phyloP scores from a whole-genome alignment of 257 asterid genomes.

The Rauvolfia tetraphylla region DNA sequence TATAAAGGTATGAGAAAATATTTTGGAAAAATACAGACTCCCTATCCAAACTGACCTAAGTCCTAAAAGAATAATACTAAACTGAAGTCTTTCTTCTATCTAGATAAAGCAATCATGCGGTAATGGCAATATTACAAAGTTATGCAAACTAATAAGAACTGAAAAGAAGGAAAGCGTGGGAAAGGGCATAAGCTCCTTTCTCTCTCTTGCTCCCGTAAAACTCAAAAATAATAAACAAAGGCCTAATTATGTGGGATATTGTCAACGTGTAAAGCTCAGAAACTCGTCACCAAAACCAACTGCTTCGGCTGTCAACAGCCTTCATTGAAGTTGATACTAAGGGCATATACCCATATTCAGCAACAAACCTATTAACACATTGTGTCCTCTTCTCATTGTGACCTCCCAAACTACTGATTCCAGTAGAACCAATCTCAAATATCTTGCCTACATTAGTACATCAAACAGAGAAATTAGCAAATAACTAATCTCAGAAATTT shows the following conservation, averaged over 20 bases:
- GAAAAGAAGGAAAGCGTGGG: background rate
- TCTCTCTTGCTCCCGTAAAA: background rate
- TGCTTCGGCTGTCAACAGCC: constrained; percentile 63
- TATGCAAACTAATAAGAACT: background rate
- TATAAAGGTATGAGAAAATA: background rate
- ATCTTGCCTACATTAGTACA: constrained; percentile 50
- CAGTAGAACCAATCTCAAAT: constrained; percentile 76
- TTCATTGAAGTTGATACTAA: constrained; percentile 66
- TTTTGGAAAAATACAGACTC: background rate
- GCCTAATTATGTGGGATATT: background rate
- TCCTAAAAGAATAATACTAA: constrained; percentile 4
- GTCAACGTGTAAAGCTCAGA: background rate
- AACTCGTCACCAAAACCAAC: constrained; percentile 73
- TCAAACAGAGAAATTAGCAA: background rate
- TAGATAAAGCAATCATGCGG: background rate
- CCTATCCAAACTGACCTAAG: background rate
- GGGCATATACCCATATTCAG: constrained; percentile 60
- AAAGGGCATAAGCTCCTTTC: background rate
- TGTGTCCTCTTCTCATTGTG: constrained; percentile 60
- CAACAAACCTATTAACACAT: constrained; percentile 59
- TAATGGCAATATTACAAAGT: background rate
- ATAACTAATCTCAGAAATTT: background rate
- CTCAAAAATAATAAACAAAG: background rate
- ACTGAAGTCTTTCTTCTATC: background rate
- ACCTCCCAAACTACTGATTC: constrained; percentile 90